Base-by-base conservation (phyloP, 352 stramenopile species). In the Pythium coloratum region DNA sequence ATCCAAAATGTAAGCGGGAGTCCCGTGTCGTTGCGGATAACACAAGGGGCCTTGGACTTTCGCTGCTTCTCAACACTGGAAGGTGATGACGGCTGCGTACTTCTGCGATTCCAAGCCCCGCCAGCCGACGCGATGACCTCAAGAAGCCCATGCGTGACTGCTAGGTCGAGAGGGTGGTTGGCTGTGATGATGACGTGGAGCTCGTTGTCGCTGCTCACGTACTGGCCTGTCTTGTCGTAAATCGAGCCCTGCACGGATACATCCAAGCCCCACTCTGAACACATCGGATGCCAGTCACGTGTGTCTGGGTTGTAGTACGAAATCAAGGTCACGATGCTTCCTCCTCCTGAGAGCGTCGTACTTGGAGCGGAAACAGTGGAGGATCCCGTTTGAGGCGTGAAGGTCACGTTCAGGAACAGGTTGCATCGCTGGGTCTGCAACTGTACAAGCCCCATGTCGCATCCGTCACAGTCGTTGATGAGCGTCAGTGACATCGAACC, bases 381-480 rank as follows among this genome's bases (percentile, higher is more conserved):
- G 2, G 51, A 40, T 6, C 58, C 61, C 13, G 59, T 13, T 55
- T 63, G 7, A 12, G 59, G 61, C 8, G 69, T 73, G 64, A 87
- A 82, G 16, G 78, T 93, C 16, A 86, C 71, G 61, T 95, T 95
- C 55, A 93, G 50, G 46, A 95, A 95, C 10, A 88, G 50, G 47
- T 91, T 81, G 42, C 83, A 90, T 18, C 76, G 79, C 66, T 89
- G 78, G 28, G 92, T 80, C 36, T 89, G 78, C 34, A 94, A 65
- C 60, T 95, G 87, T 12, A 85, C 67, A 12, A 95, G 81, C 2
- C 86, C 86, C 85, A 95, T 95, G 69, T 95, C 87, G 62, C 87
- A 94, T 8, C 84, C 86, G 36, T 93, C 86, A 62, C 87, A 94
- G 67, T 95, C 87, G 47, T 95, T 95, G 59, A 95, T 92, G 20